phyloP scores from a whole-genome alignment of 345 rosid genomes.

The Excoecaria cochinchinensis region DNA sequence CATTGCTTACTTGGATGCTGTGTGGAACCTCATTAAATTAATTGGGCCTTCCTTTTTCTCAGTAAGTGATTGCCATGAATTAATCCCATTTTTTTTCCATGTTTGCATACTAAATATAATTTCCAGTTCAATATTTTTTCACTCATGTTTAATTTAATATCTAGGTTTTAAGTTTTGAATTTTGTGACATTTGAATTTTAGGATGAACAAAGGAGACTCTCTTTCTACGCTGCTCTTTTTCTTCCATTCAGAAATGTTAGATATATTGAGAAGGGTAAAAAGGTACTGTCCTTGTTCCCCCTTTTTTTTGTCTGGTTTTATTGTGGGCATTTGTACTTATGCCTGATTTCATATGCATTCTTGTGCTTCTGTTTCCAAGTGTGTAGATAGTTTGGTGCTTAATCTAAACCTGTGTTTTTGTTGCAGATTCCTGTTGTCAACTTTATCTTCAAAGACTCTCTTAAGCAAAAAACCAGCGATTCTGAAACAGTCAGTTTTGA shows the following conservation, averaged over 20 bases:
- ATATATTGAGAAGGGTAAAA: slow-evolving; percentile 59
- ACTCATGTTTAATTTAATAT: neutral
- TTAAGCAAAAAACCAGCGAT: slow-evolving; percentile 78
- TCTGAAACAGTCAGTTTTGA: slow-evolving; percentile 61
- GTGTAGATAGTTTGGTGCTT: slow-evolving; percentile 2
- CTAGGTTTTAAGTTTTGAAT: slow-evolving; percentile 19
- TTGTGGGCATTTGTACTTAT: neutral
- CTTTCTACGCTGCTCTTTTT: slow-evolving; percentile 78
- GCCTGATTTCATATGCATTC: neutral
- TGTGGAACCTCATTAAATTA: slow-evolving; percentile 60
- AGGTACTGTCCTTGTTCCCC: slow-evolving; percentile 33
- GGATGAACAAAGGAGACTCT: slow-evolving; percentile 78
- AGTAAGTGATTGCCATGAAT: slow-evolving; percentile 42
- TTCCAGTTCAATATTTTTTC: slow-evolving; percentile 1
- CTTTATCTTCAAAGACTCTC: slow-evolving; percentile 68
- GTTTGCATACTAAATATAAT: neutral
- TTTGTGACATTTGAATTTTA: slow-evolving; percentile 33
- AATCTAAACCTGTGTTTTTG: slow-evolving; percentile 14
- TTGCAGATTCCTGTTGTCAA: slow-evolving; percentile 68
- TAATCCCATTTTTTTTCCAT: neutral
- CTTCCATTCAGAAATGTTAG: slow-evolving; percentile 57
- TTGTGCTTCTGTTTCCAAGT: neutral
- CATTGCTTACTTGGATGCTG: slow-evolving; percentile 61
- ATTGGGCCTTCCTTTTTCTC: slow-evolving; percentile 47
- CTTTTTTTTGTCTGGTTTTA: neutral